Evolutionary conservation across 352 stramenopile genomes (phyloP), one percentile per base, ranked within the genome.

Genomic region (Phytophthora boehmeriae): DNA sequence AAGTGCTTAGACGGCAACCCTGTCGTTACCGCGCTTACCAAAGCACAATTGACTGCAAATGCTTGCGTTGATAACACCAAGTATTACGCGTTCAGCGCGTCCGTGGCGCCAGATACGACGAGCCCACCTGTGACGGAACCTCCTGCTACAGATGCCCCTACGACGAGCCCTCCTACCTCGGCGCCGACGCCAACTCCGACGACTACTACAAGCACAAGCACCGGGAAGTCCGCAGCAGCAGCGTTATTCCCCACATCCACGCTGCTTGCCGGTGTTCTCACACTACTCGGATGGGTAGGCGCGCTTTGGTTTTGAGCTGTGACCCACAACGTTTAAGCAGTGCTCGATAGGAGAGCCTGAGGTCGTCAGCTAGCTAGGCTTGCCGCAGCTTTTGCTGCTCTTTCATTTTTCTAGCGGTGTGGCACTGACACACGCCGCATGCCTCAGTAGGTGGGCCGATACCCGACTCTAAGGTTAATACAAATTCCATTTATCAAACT

Each of bases 1-100:
- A n/a, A 22, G 8, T 63, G 55, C 39, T 28, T 32, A 25, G 46
- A 51, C 35, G 27, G 14, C 14, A 45, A 45, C 10, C 45, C 55
- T 8, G 27, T 46, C 23, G 46, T 28, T 11, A 51, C 39, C 1
- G 14, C 45, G 13, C 13, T 63, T 13, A 56, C 55, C 14, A 22
- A 63, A 52, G 38, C 56, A 56, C 42, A n/a, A n/a, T n/a, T n/a
- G n/a, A n/a, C n/a, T n/a, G n/a, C n/a, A n/a, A n/a, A n/a, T n/a
- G n/a, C n/a, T n/a, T n/a, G n/a, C n/a, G n/a, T n/a, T n/a, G n/a
- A n/a, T n/a, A n/a, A n/a, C n/a, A n/a, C n/a, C n/a, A n/a, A n/a
- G n/a, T n/a, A n/a, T n/a, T n/a, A n/a, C n/a, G n/a, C n/a, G n/a
- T n/a, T n/a, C n/a, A n/a, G n/a, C n/a, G n/a, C n/a, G n/a, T n/a